A percentile compares a stretch with the other conserved stretches of the same genome.
These are phyloP conservation scores for Ciborinia camelliae DNA, from an alignment of 2,329 filamentous ascomycete species.

Conservation along the genomic window DNA sequence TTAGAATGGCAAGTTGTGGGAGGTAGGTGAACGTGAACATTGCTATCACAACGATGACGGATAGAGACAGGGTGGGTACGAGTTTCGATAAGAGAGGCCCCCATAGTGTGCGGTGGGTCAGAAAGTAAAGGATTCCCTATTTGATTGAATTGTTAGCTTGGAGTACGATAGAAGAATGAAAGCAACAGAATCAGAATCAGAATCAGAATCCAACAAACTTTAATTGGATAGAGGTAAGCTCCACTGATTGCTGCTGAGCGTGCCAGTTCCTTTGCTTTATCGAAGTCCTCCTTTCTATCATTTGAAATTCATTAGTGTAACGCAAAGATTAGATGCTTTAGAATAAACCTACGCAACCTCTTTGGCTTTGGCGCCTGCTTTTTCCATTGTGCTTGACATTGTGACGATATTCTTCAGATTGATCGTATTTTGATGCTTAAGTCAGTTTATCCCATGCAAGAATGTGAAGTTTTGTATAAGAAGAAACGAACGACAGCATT, in stretches of 20 bases:
- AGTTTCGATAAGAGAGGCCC: constrained; percentile 55
- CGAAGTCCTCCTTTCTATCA: constrained; percentile 66
- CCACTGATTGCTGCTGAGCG: constrained; percentile 69
- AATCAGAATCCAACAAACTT: constrained; percentile 41
- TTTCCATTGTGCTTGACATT: constrained; percentile 34
- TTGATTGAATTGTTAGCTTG: constrained; percentile 18
- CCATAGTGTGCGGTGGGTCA: constrained; percentile 55
- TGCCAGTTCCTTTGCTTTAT: constrained; percentile 60
- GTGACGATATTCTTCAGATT: constrained; percentile 1
- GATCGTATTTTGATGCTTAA: neutral
- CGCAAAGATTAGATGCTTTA: neutral
- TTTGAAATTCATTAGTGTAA: constrained; percentile 17
- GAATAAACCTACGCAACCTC: constrained; percentile 36
- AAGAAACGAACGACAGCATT: neutral
- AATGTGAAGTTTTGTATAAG: neutral
- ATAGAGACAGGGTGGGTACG: constrained; percentile 63
- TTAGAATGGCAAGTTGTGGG: constrained; percentile 77
- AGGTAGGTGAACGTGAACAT: constrained; percentile 90
- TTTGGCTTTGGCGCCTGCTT: constrained; percentile 33
- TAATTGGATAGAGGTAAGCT: constrained; percentile 84
- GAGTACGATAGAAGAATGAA: constrained; percentile 18
- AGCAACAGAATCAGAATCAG: too few relatives aligned
- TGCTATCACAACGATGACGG: constrained; percentile 64
- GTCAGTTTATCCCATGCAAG: neutral
- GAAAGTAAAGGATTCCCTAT: constrained; percentile 58